These are phyloP conservation scores for Ajuga reptans DNA, from an alignment of 305 asterid genomes.

Conservation along the genomic window DNA sequence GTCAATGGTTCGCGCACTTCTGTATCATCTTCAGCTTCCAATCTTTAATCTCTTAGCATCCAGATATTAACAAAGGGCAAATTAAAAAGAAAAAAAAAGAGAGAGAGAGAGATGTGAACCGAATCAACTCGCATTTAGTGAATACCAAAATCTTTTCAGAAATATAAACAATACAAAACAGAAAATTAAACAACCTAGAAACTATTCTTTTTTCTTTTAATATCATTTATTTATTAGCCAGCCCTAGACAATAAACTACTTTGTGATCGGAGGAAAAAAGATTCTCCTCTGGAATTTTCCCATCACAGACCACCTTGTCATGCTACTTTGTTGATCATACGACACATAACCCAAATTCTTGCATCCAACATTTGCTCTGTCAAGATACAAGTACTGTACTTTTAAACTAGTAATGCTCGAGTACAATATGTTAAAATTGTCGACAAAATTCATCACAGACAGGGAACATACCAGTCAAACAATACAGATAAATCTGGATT, in stretches of 20 bases:
- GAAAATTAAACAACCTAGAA: background rate
- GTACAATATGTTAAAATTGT: background rate
- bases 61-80: too few species aligned
- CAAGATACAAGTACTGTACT: background rate
- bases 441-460: background rate
- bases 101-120: background rate
- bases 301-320: background rate
- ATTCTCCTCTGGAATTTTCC: too few species aligned
- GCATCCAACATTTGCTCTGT: slow-evolving; percentile 3
- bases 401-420: background rate
- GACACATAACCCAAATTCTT: background rate
- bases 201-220: slow-evolving; percentile 7
- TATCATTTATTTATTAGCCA: slow-evolving; percentile 21
- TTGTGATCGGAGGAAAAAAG: background rate
- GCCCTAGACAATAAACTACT: slow-evolving; percentile 10
- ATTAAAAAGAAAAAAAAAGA: too few species aligned
- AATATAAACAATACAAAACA: slow-evolving; percentile 1
- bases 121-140: slow-evolving; percentile 3
- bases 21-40: too few species aligned
- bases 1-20: too few species aligned
- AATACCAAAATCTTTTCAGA: slow-evolving; percentile 16
- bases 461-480: slow-evolving; percentile 23
- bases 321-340: slow-evolving; percentile 1
- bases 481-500: background rate
- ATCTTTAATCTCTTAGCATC: too few species aligned